Evolutionary conservation across 1,284 basidiomycete genomes (phyloP).

Genomic region (Apiotrichum gracile): DNA sequence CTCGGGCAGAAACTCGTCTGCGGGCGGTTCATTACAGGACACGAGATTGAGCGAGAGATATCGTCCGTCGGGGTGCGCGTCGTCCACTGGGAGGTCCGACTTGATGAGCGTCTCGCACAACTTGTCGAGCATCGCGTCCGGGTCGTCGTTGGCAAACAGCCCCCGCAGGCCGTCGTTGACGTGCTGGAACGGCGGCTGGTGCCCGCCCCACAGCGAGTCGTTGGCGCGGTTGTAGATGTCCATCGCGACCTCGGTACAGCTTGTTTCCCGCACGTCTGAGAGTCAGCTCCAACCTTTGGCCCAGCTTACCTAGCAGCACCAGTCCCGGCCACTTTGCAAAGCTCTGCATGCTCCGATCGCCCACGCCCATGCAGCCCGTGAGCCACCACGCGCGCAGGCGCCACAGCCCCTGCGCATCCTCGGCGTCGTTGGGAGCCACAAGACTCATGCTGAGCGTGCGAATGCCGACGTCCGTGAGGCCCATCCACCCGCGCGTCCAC

Average conservation of each 20-base stretch:
- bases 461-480: slow-evolving; percentile 30
- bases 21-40: slow-evolving; percentile 3
- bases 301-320: slow-evolving; percentile 28
- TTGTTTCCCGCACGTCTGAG: slow-evolving; percentile 35
- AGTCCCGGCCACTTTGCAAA: slow-evolving; percentile 38
- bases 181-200: slow-evolving; percentile 29
- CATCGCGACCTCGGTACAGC: slow-evolving; percentile 24
- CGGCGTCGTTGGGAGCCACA: not conserved
- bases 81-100: slow-evolving; percentile 1
- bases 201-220: slow-evolving; percentile 15
- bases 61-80: not conserved
- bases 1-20: slow-evolving; percentile 3
- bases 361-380: slow-evolving; percentile 17
- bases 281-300: not conserved
- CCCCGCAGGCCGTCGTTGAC: slow-evolving; percentile 26
- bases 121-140: slow-evolving; percentile 19
- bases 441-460: slow-evolving; percentile 26
- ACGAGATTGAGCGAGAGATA: slow-evolving; percentile 15
- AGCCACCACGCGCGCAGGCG: slow-evolving; percentile 28
- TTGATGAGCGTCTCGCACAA: slow-evolving; percentile 27
- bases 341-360: slow-evolving; percentile 25
- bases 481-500: slow-evolving; percentile 25
- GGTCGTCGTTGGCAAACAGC: slow-evolving; percentile 21
- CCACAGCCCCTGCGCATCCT: slow-evolving; percentile 21
- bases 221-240: slow-evolving; percentile 28